phyloP scores from a whole-genome alignment of 257 asterid species.

The Cordia subcordata region DNA sequence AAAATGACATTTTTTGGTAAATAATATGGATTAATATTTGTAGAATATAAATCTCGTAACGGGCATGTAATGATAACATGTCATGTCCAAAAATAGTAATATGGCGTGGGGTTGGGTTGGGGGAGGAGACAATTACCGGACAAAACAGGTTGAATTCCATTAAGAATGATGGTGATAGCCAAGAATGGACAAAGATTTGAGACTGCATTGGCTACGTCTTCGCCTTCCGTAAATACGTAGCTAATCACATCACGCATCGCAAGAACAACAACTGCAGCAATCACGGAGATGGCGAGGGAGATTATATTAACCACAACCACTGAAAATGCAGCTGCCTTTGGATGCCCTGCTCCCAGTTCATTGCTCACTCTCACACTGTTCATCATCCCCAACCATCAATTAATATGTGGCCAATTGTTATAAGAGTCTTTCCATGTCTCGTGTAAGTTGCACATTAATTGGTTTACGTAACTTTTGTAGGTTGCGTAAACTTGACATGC shows the following conservation, averaged over 20 bases:
- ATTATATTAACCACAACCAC: neutral
- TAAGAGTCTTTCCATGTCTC: no score
- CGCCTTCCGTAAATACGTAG: slow-evolving; percentile 8
- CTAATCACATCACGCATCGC: slow-evolving; percentile 7
- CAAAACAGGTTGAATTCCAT: slow-evolving; percentile 4
- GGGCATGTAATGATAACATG: no score
- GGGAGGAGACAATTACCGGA: neutral
- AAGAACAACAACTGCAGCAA: slow-evolving; percentile 1
- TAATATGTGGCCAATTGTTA: no score
- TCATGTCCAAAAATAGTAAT: no score
- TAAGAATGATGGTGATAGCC: slow-evolving; percentile 1
- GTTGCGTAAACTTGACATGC: no score
- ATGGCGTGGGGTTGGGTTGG: no score
- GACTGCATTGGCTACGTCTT: slow-evolving; percentile 9
- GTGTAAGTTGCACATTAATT: no score
- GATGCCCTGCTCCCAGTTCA: slow-evolving; percentile 13
- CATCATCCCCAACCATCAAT: neutral
- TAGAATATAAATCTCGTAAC: no score
- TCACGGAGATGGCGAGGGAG: slow-evolving; percentile 1
- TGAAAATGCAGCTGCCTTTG: slow-evolving; percentile 4
- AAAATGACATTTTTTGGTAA: no score
- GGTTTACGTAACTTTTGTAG: no score
- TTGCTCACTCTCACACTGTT: slow-evolving; percentile 8
- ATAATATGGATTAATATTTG: no score
- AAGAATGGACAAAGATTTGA: slow-evolving; percentile 9